A percentile compares a stretch with the other conserved stretches of the same genome.
Conservation (phyloP, 306 rosid genomes). For the Gynostemma pentaphyllum region DNA sequence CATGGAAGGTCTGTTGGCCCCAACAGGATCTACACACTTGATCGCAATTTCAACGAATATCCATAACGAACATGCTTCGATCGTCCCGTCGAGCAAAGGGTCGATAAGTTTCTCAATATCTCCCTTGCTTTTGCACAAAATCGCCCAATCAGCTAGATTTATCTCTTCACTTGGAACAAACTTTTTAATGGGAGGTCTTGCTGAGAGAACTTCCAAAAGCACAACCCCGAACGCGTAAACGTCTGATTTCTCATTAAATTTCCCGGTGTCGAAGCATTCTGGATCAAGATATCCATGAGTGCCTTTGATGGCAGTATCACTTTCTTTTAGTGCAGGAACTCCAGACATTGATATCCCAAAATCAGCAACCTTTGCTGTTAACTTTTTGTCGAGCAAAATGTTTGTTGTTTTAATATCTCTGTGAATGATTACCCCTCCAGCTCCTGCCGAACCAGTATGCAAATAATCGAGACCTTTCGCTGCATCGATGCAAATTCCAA, state of each 20-base stretch:
- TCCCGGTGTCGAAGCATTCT: not conserved
- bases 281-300: not conserved
- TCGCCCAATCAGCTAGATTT: not conserved
- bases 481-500: conserved; percentile 6
- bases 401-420: conserved; percentile 14
- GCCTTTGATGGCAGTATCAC: not conserved
- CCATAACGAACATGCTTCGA: not conserved
- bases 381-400: conserved; percentile 5
- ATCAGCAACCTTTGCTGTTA: not conserved
- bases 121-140: not conserved
- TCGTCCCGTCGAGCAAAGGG: not conserved
- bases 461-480: conserved; percentile 13
- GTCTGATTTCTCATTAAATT: not conserved
- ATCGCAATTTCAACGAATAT: conserved; percentile 1
- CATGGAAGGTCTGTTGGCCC: conserved; percentile 13
- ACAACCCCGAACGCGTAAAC: conserved; percentile 9
- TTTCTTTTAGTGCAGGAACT: not conserved
- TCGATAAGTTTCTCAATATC: not conserved
- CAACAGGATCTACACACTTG: not conserved
- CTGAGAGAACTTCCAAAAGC: conserved; percentile 5
- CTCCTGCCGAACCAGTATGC: not conserved
- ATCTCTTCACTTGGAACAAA: not conserved
- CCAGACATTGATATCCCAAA: conserved; percentile 1
- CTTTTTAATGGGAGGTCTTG: not conserved
- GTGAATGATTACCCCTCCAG: conserved; percentile 9